Conservation (phyloP, 2,329 filamentous ascomycete genomes). For the Pyrenochaeta sp. region DNA sequence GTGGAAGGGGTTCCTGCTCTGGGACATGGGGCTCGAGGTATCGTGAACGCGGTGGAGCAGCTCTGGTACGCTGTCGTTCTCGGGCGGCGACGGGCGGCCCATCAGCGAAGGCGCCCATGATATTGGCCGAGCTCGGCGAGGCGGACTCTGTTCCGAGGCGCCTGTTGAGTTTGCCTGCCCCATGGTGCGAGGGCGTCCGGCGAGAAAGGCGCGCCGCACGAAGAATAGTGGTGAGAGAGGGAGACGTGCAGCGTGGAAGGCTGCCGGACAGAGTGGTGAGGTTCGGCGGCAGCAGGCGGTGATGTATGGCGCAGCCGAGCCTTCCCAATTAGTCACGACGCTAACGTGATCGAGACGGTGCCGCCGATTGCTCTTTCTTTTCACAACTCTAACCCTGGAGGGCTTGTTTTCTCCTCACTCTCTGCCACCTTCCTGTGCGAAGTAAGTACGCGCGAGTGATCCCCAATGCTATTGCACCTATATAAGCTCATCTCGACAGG, state of each 20-base stretch:
- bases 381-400: background rate
- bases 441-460: background rate
- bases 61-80: constrained; percentile 31
- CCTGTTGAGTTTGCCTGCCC: constrained; percentile 50
- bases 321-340: constrained; percentile 9
- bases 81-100: constrained; percentile 23
- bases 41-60: constrained; percentile 20
- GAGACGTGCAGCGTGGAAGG: constrained; percentile 10
- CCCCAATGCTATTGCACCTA: constrained; percentile 2
- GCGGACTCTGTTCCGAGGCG: constrained; percentile 31
- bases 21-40: constrained; percentile 31
- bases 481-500: constrained; percentile 11
- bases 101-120: constrained; percentile 45
- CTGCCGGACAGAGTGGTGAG: constrained; percentile 14
- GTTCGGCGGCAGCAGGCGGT: constrained; percentile 19
- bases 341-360: constrained; percentile 8
- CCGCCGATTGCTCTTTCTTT: constrained; percentile 7
- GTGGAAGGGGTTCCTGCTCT: constrained; percentile 40
- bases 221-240: constrained; percentile 6
- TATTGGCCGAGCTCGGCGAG: constrained; percentile 39
- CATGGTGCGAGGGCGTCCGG: constrained; percentile 45
- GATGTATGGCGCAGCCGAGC: constrained; percentile 20
- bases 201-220: constrained; percentile 29
- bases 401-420: background rate
- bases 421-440: background rate